Conservation (phyloP, 2,329 filamentous ascomycete species). For the Fusarium sp. region DNA sequence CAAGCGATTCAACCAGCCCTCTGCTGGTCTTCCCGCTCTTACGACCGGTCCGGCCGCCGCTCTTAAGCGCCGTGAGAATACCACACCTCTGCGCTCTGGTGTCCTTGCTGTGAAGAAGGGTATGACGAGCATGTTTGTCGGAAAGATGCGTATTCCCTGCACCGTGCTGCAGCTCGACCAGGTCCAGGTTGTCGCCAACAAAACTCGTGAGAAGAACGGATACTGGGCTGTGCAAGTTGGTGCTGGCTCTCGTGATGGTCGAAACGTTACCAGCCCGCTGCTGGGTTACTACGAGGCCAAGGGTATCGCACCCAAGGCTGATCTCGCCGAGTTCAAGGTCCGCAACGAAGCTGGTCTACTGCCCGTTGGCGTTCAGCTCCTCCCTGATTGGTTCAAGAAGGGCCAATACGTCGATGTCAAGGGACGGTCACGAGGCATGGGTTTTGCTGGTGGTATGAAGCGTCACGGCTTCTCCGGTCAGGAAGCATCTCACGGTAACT, state of each 20-base stretch:
- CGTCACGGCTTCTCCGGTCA: slow-evolving; percentile 91
- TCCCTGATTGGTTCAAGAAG: slow-evolving; percentile 90
- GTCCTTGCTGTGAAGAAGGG: slow-evolving; percentile 92
- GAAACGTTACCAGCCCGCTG: slow-evolving; percentile 85
- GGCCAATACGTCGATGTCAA: slow-evolving; percentile 93
- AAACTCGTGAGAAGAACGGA: slow-evolving; percentile 84
- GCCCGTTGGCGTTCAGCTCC: slow-evolving; percentile 80
- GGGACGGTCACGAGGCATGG: slow-evolving; percentile 86
- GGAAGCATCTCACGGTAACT: slow-evolving; percentile 94
- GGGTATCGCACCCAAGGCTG: slow-evolving; percentile 85
- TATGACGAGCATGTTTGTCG: slow-evolving; percentile 93
- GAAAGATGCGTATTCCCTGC: slow-evolving; percentile 83
- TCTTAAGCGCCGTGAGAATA: slow-evolving; percentile 70
- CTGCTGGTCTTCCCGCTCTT: slow-evolving; percentile 68
- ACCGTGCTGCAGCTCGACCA: slow-evolving; percentile 95
- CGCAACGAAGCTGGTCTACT: slow-evolving; percentile 80
- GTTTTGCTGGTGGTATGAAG: slow-evolving; percentile 99
- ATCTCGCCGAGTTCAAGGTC: slow-evolving; percentile 90
- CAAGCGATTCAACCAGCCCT: slow-evolving; percentile 72
- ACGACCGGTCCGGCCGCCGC: slow-evolving; percentile 73
- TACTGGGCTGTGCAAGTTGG: slow-evolving; percentile 97
- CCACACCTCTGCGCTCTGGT: slow-evolving; percentile 80
- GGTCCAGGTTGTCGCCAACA: slow-evolving; percentile 90
- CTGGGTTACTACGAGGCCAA: slow-evolving; percentile 90
- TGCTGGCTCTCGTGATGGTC: slow-evolving; percentile 78